Evolutionary conservation across 192 early-diverging fungal species (phyloP).

Genomic region (Dimargaris verticillata): DNA sequence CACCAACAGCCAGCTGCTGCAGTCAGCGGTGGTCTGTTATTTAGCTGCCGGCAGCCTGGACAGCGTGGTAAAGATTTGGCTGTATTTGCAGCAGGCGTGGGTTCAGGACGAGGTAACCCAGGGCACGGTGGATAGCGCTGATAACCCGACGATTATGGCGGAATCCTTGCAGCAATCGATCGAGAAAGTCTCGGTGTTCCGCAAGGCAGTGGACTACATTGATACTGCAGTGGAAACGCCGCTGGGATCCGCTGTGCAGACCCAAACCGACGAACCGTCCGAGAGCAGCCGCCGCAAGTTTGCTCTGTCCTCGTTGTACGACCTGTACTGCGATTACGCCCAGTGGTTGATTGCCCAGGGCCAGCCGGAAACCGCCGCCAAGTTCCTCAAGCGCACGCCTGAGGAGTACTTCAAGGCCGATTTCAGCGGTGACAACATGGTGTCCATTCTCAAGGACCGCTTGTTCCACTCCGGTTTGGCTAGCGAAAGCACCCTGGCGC

Average conservation of each 20-base stretch:
- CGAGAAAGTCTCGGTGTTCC: conserved; percentile 86
- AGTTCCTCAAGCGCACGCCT: conserved; percentile 65
- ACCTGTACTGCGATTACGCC: conserved; percentile 79
- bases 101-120: conserved; percentile 34
- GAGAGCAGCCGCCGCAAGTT: conserved; percentile 20
- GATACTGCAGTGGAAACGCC: conserved; percentile 40
- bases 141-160: conserved; percentile 14
- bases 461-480: conserved; percentile 34
- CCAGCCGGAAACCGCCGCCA: conserved; percentile 49
- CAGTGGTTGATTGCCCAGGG: conserved; percentile 59
- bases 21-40: conserved; percentile 61
- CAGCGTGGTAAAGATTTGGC: conserved; percentile 7
- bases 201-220: conserved; percentile 78
- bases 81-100: conserved; percentile 24
- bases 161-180: conserved; percentile 56
- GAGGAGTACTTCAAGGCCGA: conserved; percentile 28
- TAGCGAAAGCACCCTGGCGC: conserved; percentile 20
- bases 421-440: conserved; percentile 18
- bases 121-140: conserved; percentile 12
- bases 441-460: conserved; percentile 61
- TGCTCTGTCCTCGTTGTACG: conserved; percentile 53
- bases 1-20: conserved; percentile 8
- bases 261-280: conserved; percentile 19
- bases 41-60: conserved; percentile 58
- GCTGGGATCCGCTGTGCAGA: conserved; percentile 9